These are phyloP conservation scores for Lachnellula suecica DNA, from an alignment of 2,329 filamentous ascomycete species.

Conservation along the genomic window DNA sequence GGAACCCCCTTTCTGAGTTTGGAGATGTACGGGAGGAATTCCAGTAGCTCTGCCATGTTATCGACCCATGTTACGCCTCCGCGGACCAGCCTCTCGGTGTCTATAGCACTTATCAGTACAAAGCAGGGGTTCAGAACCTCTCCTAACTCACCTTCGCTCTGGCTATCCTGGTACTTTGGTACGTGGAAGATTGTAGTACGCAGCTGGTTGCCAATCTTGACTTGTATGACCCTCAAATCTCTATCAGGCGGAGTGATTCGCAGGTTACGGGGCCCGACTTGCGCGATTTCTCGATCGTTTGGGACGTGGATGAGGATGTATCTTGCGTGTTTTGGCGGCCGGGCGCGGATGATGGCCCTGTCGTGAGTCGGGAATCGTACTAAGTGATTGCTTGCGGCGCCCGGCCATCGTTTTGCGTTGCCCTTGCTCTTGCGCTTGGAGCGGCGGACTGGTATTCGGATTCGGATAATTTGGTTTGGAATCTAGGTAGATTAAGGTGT, in stretches of 20 bases:
- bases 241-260: not conserved
- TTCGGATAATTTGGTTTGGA: not conserved
- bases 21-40: not conserved
- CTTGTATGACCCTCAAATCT: not conserved
- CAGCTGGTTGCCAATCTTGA: not conserved
- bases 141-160: not conserved
- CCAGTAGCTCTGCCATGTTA: not conserved
- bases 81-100: not conserved
- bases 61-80: constrained; percentile 2
- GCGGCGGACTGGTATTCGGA: not conserved
- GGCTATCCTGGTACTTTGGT: not conserved
- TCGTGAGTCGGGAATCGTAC: not conserved
- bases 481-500: not conserved
- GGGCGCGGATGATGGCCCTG: not conserved
- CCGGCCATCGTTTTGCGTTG: not conserved
- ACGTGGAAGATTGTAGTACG: not conserved
- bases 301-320: not conserved
- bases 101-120: not conserved
- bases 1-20: not conserved
- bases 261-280: not conserved
- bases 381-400: not conserved
- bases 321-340: not conserved
- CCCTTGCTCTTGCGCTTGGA: not conserved
- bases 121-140: not conserved
- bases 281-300: not conserved